Evolutionary conservation across 1,139 yeast species (phyloP).

Genomic region (Debaryomyces sp.): DNA sequence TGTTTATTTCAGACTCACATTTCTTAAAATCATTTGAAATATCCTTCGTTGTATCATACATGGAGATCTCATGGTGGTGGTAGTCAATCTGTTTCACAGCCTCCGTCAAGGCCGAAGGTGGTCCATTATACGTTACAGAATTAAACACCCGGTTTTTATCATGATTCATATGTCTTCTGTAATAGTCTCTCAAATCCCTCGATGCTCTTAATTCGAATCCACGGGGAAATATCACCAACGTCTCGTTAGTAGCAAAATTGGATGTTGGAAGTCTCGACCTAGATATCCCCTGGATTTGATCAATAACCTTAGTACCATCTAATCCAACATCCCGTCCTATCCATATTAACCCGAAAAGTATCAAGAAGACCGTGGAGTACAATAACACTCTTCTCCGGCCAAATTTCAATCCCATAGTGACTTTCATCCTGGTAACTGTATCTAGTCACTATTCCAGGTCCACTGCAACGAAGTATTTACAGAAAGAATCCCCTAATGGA

Average conservation of each 20-base stretch:
- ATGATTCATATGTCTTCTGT: conserved; percentile 14
- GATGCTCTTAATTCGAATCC: conserved; percentile 1
- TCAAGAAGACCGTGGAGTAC: not conserved
- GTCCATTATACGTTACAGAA: conserved; percentile 16
- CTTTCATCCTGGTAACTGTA: not conserved
- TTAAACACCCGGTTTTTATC: conserved; percentile 11
- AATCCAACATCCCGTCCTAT: not conserved
- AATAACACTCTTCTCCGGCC: conserved; percentile 1
- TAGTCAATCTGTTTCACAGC: conserved; percentile 20
- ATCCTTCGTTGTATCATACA: conserved; percentile 22
- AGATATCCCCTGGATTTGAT: conserved; percentile 1
- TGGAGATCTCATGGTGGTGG: conserved; percentile 13
- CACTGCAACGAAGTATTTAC: too few species aligned
- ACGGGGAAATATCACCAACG: conserved; percentile 9
- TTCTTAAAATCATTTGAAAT: conserved; percentile 2
- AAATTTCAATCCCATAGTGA: not conserved
- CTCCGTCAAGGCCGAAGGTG: conserved; percentile 12
- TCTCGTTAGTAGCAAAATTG: conserved; percentile 6
- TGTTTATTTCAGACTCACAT: not conserved
- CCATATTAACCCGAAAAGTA: not conserved
- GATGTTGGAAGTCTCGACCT: conserved; percentile 1
- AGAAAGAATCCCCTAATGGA: too few species aligned
- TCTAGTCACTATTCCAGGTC: too few species aligned
- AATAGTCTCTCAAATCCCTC: conserved; percentile 14
- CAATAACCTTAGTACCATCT: conserved; percentile 1